These are phyloP conservation scores for Xylariaceae sp. DNA, from an alignment of 2,329 filamentous ascomycete genomes.

Conservation along the genomic window DNA sequence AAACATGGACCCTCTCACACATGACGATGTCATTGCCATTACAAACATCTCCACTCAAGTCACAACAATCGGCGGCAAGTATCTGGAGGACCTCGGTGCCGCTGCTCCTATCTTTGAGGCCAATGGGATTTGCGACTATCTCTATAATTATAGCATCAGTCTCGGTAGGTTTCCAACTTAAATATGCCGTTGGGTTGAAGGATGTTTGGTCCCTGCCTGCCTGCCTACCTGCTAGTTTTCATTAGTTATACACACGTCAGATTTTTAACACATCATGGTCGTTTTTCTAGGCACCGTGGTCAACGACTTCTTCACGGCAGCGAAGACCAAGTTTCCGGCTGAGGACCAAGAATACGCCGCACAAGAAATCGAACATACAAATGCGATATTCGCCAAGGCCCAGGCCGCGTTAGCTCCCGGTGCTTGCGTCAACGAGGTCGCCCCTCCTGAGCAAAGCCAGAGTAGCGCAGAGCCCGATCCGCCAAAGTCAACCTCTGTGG, in stretches of 20 bases:
- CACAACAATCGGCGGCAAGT: conserved; percentile 14
- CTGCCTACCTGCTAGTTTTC: background rate
- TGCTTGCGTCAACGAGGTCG: conserved; percentile 21
- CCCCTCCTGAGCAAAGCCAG: background rate
- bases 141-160: conserved; percentile 1
- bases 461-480: background rate
- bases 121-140: conserved; percentile 18
- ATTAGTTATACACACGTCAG: background rate
- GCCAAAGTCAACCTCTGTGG: conserved; percentile 6
- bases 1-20: conserved; percentile 19
- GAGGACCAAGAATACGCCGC: conserved; percentile 12
- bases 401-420: conserved; percentile 13
- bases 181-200: background rate
- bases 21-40: conserved; percentile 28
- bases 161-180: conserved; percentile 19
- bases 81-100: conserved; percentile 16
- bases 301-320: conserved; percentile 22
- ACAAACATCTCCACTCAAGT: background rate
- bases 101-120: conserved; percentile 14
- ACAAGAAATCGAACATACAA: conserved; percentile 8
- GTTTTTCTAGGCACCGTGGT: conserved; percentile 11
- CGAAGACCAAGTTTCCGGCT: conserved; percentile 23
- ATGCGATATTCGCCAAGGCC: conserved; percentile 17
- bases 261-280: background rate
- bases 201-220: background rate